Conservation (phyloP, 768 basidiomycete species). For the Kondoa subrosea region DNA sequence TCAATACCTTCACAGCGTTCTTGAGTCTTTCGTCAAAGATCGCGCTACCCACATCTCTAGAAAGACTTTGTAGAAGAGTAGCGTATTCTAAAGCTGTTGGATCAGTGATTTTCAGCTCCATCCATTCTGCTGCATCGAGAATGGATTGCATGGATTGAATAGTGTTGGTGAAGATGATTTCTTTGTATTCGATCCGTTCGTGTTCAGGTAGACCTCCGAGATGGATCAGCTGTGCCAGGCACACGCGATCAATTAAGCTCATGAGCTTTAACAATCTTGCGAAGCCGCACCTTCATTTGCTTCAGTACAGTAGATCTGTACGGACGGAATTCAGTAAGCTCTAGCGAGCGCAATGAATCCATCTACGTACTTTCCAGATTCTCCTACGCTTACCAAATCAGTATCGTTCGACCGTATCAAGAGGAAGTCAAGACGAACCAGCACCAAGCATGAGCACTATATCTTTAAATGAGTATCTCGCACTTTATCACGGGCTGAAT, state of each 20-base stretch:
- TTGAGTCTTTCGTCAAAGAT: not conserved
- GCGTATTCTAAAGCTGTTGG: not conserved
- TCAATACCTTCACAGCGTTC: not conserved
- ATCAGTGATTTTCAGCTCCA: not conserved
- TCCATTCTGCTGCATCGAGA: not conserved
- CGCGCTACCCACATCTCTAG: not conserved
- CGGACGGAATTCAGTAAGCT: too few species aligned
- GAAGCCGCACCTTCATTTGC: not conserved
- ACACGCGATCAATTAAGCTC: too few species aligned
- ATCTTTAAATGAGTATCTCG: too few species aligned
- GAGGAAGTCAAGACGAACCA: too few species aligned
- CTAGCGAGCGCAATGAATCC: too few species aligned
- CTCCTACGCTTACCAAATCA: too few species aligned
- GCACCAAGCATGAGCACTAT: not conserved
- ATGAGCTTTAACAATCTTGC: not conserved
- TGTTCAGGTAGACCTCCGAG: too few species aligned
- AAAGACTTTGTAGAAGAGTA: not conserved
- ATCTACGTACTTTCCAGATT: too few species aligned
- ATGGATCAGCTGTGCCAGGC: too few species aligned
- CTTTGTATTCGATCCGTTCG: not conserved
- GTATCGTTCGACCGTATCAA: too few species aligned
- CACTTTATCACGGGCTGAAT: too few species aligned
- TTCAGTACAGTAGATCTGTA: not conserved
- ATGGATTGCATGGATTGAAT: not conserved
- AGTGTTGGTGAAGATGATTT: not conserved